Evolutionary conservation across 2,329 filamentous ascomycete genomes (phyloP).

Genomic region (Cladosporium sp.): DNA sequence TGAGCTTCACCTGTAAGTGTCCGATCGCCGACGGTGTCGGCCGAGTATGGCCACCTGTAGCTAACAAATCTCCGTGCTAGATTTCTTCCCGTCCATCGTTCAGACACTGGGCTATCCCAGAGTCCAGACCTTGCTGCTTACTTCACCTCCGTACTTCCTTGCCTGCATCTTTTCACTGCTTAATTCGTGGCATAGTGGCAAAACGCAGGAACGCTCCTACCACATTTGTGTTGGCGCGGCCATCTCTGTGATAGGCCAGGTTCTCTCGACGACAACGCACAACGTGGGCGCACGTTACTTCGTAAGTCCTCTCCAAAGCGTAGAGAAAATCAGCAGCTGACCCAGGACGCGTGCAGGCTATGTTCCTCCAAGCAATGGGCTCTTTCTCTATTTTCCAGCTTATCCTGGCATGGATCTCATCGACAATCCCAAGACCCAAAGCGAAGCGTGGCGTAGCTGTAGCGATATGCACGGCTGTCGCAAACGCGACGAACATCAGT

Average conservation of each 20-base stretch:
- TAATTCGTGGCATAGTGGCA: constrained; percentile 38
- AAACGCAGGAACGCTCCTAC: constrained; percentile 37
- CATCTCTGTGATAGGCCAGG: not conserved
- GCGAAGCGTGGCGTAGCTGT: constrained; percentile 54
- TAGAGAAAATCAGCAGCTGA: not conserved
- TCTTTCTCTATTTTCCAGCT: constrained; percentile 33
- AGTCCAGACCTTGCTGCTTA: constrained; percentile 32
- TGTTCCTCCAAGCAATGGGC: constrained; percentile 8
- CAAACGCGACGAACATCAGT: constrained; percentile 52
- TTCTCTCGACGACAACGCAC: not conserved
- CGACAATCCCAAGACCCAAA: constrained; percentile 48
- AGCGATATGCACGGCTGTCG: constrained; percentile 53
- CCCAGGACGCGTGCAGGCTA: not conserved
- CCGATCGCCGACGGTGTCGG: not conserved
- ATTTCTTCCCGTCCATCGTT: constrained; percentile 28
- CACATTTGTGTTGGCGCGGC: constrained; percentile 26
- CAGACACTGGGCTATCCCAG: constrained; percentile 35
- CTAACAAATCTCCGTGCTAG: not conserved
- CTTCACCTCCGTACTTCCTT: constrained; percentile 33
- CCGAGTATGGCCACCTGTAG: not conserved
- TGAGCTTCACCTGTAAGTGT: constrained; percentile 1
- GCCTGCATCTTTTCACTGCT: constrained; percentile 31
- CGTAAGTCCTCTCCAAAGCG: not conserved
- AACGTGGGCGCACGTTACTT: constrained; percentile 4
- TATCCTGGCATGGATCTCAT: constrained; percentile 52